A percentile compares a stretch with the other conserved stretches of the same genome.
Evolutionary conservation across 2,329 filamentous ascomycete species (phyloP).

Genomic region (Cladosporium sphaerospermum): DNA sequence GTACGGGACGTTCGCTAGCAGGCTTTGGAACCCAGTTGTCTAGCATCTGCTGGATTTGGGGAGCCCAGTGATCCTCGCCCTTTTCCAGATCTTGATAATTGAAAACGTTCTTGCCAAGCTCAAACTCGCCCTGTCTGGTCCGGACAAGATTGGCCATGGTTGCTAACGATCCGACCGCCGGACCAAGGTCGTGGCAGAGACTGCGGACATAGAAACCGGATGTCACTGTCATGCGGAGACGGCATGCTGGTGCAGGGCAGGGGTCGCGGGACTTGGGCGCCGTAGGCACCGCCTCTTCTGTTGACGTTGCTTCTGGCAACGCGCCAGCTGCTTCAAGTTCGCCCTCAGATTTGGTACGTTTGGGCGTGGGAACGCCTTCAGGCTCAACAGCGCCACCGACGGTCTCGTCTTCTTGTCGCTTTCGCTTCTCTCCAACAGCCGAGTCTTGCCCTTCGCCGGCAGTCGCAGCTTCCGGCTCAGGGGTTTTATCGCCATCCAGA

Average conservation of each 20-base stretch:
- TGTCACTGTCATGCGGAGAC: constrained; percentile 83
- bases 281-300: constrained; percentile 9
- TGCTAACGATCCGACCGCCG: constrained; percentile 71
- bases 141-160: constrained; percentile 82
- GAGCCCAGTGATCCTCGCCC: constrained; percentile 77
- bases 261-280: constrained; percentile 8
- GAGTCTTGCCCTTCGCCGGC: constrained; percentile 13
- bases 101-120: constrained; percentile 65
- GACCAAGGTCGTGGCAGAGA: constrained; percentile 84
- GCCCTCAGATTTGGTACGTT: constrained; percentile 34
- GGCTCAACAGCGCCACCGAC: constrained; percentile 10
- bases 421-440: constrained; percentile 23
- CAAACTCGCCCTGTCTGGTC: constrained; percentile 74
- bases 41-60: constrained; percentile 57
- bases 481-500: constrained; percentile 31
- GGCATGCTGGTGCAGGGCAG: constrained; percentile 61
- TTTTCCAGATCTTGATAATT: constrained; percentile 70
- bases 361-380: constrained; percentile 23
- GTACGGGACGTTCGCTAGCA: constrained; percentile 1
- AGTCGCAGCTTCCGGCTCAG: constrained; percentile 7
- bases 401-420: constrained; percentile 25
- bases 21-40: constrained; percentile 37
- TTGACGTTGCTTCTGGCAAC: constrained; percentile 6
- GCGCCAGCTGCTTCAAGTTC: constrained; percentile 13
- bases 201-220: constrained; percentile 96